Evolutionary conservation across 176 grass and related monocot species (phyloP).

Genomic region (Zizania latifolia): DNA sequence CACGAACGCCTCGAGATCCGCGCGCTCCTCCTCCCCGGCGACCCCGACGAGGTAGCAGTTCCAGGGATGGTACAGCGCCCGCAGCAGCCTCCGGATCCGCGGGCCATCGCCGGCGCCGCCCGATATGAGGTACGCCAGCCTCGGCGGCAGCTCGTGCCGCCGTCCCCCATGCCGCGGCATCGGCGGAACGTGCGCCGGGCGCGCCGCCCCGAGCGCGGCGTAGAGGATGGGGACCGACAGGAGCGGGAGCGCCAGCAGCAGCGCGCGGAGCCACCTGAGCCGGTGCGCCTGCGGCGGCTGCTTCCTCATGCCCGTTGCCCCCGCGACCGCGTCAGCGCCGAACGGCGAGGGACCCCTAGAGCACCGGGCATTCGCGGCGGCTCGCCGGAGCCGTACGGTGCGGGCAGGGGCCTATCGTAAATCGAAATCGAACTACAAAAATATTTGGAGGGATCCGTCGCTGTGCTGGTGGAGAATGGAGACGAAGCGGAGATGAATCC

Average conservation of each 20-base stretch:
- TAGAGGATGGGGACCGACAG: conserved; percentile 51
- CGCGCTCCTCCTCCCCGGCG: conserved; percentile 42
- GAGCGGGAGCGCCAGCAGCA: conserved; percentile 60
- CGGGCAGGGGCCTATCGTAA: not conserved
- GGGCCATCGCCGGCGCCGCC: conserved; percentile 56
- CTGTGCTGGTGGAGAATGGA: conserved; percentile 9
- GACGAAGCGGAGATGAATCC: not conserved
- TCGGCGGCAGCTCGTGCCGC: conserved; percentile 46
- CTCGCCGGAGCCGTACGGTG: conserved; percentile 17
- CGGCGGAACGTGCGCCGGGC: not conserved
- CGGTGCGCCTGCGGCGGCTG: conserved; percentile 42
- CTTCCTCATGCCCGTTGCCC: conserved; percentile 59
- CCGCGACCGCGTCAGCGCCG: not conserved
- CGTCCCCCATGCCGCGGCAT: not conserved
- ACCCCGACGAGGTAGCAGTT: conserved; percentile 81
- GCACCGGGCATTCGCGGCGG: conserved; percentile 50
- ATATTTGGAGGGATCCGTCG: not conserved
- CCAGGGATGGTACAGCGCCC: conserved; percentile 86
- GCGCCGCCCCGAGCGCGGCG: conserved; percentile 26
- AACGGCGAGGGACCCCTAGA: conserved; percentile 7
- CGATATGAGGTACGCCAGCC: conserved; percentile 81
- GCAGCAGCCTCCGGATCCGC: conserved; percentile 64
- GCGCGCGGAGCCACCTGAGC: conserved; percentile 39
- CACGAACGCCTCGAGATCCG: conserved; percentile 72
- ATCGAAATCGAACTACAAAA: no score